Conservation (phyloP, 2,329 filamentous ascomycete genomes). For the Trichoderma oligosporum region DNA sequence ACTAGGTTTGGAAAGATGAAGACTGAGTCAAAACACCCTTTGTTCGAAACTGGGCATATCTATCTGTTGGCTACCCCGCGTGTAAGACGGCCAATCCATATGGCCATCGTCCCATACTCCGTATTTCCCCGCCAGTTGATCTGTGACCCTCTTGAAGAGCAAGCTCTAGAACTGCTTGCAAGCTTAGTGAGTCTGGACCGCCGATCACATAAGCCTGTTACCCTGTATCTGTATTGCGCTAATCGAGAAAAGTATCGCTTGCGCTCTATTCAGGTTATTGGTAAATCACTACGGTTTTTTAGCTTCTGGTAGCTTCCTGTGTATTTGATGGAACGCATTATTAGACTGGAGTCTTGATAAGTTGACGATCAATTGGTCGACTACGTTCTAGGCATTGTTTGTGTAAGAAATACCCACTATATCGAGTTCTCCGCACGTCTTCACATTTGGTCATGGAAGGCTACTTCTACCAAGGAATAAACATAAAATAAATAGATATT, state of each 20-base stretch:
- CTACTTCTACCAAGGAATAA: neutral
- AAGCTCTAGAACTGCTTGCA: neutral
- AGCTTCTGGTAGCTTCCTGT: neutral
- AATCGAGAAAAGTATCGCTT: neutral
- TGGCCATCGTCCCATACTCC: too few species aligned
- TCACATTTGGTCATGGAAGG: too few species aligned
- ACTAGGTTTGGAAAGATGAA: too few species aligned
- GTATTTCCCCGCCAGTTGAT: slow-evolving; percentile 9
- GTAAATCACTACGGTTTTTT: neutral
- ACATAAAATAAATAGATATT: neutral
- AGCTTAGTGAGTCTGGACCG: neutral
- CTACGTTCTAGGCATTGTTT: neutral
- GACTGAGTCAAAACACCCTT: too few species aligned
- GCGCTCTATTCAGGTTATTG: neutral
- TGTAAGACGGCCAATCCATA: too few species aligned
- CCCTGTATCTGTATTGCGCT: neutral
- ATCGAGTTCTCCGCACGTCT: neutral
- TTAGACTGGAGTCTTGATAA: neutral
- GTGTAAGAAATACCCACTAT: neutral
- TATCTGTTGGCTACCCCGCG: too few species aligned
- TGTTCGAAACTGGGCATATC: too few species aligned
- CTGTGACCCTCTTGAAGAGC: neutral
- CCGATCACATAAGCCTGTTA: neutral
- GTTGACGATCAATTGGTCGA: neutral
- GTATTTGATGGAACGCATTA: neutral